phyloP scores from a whole-genome alignment of 352 stramenopile species.

The Phytophthora aleatoria region DNA sequence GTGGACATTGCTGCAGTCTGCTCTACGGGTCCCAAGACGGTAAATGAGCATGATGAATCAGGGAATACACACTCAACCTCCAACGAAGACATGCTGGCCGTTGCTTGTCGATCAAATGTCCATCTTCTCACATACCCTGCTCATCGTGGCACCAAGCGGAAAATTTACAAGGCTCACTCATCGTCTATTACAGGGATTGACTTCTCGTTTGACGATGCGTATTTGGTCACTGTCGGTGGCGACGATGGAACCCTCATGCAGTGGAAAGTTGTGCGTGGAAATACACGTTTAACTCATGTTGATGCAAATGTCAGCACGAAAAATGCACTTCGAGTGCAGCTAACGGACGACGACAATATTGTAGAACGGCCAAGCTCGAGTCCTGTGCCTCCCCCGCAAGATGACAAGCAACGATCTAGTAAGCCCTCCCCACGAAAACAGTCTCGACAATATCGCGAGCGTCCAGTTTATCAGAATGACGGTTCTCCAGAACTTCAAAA shows the following conservation, averaged over 20 bases:
- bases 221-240: constrained; percentile 58
- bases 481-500: not conserved
- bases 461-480: constrained; percentile 17
- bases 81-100: constrained; percentile 52
- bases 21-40: constrained; percentile 37
- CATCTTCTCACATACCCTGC: constrained; percentile 63
- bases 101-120: constrained; percentile 52
- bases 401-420: constrained; percentile 20
- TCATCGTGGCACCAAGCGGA: constrained; percentile 43
- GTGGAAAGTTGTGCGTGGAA: constrained; percentile 35
- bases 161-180: constrained; percentile 53
- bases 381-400: constrained; percentile 10
- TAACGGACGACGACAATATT: constrained; percentile 6
- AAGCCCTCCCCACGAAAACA: constrained; percentile 38
- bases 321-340: not conserved
- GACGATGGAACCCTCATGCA: constrained; percentile 68
- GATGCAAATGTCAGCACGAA: not conserved
- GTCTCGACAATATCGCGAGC: constrained; percentile 44
- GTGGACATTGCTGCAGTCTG: constrained; percentile 55
- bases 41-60: not conserved
- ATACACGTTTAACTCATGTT: not conserved
- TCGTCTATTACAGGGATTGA: constrained; percentile 49
- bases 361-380: constrained; percentile 18
- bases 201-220: constrained; percentile 55
- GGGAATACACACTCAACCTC: constrained; percentile 2